Evolutionary conservation across 228 moss, liverwort and hornwort genomes (phyloP), one percentile per base, ranked within the genome.

Genomic region (Sphagnum magellanicum): DNA sequence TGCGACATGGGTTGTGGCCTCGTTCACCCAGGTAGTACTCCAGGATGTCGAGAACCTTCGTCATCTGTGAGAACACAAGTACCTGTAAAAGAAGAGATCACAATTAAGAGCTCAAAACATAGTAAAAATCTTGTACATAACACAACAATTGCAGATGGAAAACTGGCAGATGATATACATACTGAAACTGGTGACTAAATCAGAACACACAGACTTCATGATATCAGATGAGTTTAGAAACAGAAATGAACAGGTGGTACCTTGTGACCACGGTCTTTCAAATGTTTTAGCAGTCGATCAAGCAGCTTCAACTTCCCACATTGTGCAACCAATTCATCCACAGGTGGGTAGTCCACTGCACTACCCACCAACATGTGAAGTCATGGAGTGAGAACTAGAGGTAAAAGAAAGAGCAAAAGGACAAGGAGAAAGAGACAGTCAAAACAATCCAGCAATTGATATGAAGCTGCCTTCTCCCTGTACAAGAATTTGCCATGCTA

Each of bases 11-110:
- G 12, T 74, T 72, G 76, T 91, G 79, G 10, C 93, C 93, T 64
- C 72, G 80, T 64, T 91, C 92, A 58, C 78, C 81, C 74, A 96
- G 70, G 66, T 88, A 96, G 63, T 91, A 92, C 69, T 96, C 86
- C 71, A 96, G 76, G 53, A 96, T 74, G 68, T 96, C 88, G 50
- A 96, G 83, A 73, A 96, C 65, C 68, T 80, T 91, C 4, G 93
- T 92, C 96, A 96, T 96, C 79, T 92, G 92, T 65, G 96, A 96
- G 74, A 96, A 96, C 68, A 96, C 75, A 51, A 96, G 76, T 55
- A 92, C 92, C 92, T 92, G 74, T 70, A 46, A 51, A 32, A 5
- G 7, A 6, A 17, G 14, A 16, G 10, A 16, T 17, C 48, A 65
- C 47, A 14, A 65, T 32, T 48, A 62, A 46, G 16, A 12, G 61